Conservation (phyloP, 2,329 filamentous ascomycete species). For the Microsporum ferrugineum region DNA sequence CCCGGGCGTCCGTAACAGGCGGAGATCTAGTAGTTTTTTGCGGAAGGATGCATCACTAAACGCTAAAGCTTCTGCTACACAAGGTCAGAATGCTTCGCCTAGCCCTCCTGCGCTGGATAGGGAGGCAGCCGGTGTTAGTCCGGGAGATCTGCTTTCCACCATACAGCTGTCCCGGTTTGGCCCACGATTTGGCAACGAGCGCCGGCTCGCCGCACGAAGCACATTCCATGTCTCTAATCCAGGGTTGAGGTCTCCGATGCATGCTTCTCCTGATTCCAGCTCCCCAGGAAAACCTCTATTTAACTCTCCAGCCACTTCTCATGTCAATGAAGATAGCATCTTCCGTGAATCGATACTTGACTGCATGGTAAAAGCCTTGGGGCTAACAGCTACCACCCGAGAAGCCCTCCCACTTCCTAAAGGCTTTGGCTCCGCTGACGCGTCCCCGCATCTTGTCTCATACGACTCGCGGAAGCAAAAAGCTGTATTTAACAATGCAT, state of each 20-base stretch:
- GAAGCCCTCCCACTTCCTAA: conserved; percentile 48
- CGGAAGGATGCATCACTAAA: conserved; percentile 70
- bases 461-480: conserved; percentile 74
- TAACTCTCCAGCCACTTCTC: conserved; percentile 23
- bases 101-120: conserved; percentile 19
- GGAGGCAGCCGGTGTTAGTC: conserved; percentile 43
- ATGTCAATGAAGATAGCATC: conserved; percentile 57
- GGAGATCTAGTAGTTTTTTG: conserved; percentile 61
- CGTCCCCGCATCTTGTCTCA: conserved; percentile 71
- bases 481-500: conserved; percentile 71
- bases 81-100: conserved; percentile 27
- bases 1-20: conserved; percentile 51
- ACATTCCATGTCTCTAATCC: conserved; percentile 8
- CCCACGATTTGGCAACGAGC: conserved; percentile 34
- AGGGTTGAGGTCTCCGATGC: conserved; percentile 7
- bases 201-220: conserved; percentile 9
- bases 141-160: conserved; percentile 71
- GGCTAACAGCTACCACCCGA: conserved; percentile 55
- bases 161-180: conserved; percentile 57
- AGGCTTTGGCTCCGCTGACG: conserved; percentile 60
- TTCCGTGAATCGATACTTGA: conserved; percentile 86
- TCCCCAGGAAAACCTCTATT: conserved; percentile 2
- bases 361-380: conserved; percentile 91
- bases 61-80: conserved; percentile 40
- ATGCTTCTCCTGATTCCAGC: background rate